A percentile compares a stretch with the other conserved stretches of the same genome.
Evolutionary conservation across 805 yeast genomes (phyloP).

Genomic region (Wickerhamiella occidentalis): DNA sequence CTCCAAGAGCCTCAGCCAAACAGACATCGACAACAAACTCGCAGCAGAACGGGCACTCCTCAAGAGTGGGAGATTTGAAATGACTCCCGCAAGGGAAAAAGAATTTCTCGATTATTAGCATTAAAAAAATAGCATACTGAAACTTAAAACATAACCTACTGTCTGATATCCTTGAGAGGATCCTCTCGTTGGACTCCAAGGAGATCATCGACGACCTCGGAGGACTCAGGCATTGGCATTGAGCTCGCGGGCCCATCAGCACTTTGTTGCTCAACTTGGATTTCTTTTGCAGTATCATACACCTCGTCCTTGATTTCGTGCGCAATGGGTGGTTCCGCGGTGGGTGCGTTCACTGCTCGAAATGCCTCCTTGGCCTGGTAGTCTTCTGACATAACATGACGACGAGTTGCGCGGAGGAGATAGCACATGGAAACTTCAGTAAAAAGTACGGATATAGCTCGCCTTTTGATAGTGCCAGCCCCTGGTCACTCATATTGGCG

Average conservation of each 20-base stretch:
- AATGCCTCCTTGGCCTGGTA: slow-evolving; percentile 5
- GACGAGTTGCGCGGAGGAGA: background rate
- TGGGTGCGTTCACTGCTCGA: slow-evolving; percentile 2
- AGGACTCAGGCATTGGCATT: background rate
- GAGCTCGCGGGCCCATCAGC: background rate
- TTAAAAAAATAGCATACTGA: background rate
- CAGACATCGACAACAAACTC: background rate
- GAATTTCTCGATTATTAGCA: background rate
- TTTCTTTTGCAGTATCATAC: background rate
- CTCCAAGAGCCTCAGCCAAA: background rate
- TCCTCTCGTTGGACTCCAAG: background rate
- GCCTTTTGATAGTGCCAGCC: slow-evolving; percentile 21
- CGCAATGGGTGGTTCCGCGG: slow-evolving; percentile 6
- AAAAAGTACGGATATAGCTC: background rate
- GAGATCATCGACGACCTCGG: slow-evolving; percentile 2
- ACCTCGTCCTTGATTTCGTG: slow-evolving; percentile 3
- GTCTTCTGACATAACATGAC: slow-evolving; percentile 7
- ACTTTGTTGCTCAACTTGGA: background rate
- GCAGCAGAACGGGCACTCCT: background rate
- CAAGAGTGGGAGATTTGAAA: background rate
- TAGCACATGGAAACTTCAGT: slow-evolving; percentile 1
- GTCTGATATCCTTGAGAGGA: no score
- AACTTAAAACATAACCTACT: background rate
- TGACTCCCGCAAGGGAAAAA: background rate
- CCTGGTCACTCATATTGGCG: slow-evolving; percentile 23